Base-by-base conservation (phyloP, 768 basidiomycete species). In the Lentinus brumalis region DNA sequence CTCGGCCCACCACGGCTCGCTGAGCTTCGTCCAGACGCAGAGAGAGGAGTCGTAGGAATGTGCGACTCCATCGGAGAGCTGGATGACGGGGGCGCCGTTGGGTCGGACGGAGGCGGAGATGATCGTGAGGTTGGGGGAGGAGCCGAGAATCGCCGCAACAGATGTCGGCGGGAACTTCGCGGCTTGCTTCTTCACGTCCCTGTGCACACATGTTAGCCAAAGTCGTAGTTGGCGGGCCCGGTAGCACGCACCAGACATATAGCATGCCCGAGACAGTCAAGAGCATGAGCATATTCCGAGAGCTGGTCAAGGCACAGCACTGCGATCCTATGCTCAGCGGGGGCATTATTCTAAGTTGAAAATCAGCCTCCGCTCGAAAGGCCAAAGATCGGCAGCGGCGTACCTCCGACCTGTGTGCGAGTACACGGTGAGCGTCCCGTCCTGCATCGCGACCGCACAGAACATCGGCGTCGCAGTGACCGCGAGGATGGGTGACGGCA, bases 381-480 rank as follows among this genome's bases (percentile, higher is more conserved):
- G 9, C 39, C 39, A 21, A 21, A 5, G 46, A 8, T 29, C 30
- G 7, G 4, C 5, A 14, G 52, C 12, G 40, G 64, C 84, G 57
- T 65, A 94, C 96, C 89, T 84, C 72, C 95, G 77, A 5, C 96
- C 96, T 0, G 87, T 87, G 50, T 82, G 82, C 4, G 94, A 91
- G 74, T 98, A 98, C 10, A 96, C 84, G 62, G 81, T 83, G n/a
- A 98, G 76, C 4, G 81, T 82, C 0, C 91, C 92, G 71, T 97
- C 94, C 63, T 88, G 82, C 76, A 84, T 81, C 0, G 86, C 91
- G 4, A 84, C 91, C 7, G 92, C 95, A 66, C 87, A 88, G 70
- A 92, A 94, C 2, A 67, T 69, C 12, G 72, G 69, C 0, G 92
- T 88, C 0, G 86, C 86, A 5, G 86, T 85, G 50, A 92, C 69